A percentile compares a stretch with the other conserved stretches of the same genome.
phyloP scores from a whole-genome alignment of 225 moss, liverwort and hornwort genomes.

The Marchantia polymorpha region DNA sequence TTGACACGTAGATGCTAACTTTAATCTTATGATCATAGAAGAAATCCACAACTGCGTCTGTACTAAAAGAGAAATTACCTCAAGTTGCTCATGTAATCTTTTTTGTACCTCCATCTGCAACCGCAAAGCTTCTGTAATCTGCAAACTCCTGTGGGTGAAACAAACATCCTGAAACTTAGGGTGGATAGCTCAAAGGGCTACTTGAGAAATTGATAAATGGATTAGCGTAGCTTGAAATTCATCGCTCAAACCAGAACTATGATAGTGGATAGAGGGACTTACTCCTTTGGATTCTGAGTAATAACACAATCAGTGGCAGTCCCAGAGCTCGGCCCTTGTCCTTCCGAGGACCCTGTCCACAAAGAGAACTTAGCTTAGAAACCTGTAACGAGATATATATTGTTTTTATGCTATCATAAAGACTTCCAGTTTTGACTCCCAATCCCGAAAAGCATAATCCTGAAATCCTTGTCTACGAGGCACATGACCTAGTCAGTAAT shows the following conservation, averaged over 20 bases:
- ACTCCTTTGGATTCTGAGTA: slow-evolving; percentile 69
- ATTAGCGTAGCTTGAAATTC: no score
- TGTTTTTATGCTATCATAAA: background rate
- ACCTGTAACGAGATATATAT: background rate
- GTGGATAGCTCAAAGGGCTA: background rate
- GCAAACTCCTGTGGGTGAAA: slow-evolving; percentile 49
- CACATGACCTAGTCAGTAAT: no score
- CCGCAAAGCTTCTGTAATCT: slow-evolving; percentile 89
- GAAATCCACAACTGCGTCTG: background rate
- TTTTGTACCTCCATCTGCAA: slow-evolving; percentile 98
- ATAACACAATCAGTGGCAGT: slow-evolving; percentile 52
- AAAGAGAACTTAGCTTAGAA: background rate
- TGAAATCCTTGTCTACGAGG: no score
- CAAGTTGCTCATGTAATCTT: slow-evolving; percentile 84
- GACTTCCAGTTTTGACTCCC: no score
- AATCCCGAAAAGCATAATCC: no score
- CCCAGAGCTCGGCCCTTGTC: slow-evolving; percentile 51
- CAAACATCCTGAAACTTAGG: background rate
- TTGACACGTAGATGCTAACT: no score
- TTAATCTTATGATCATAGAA: no score
- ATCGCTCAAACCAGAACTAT: no score
- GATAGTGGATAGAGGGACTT: slow-evolving; percentile 19
- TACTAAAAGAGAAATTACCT: slow-evolving; percentile 44
- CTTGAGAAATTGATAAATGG: background rate
- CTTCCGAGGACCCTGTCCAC: slow-evolving; percentile 56